Percentiles rank a stretch among this genome's conserved stretches.
Conservation (phyloP, 169 alveolate species). For the Ophryocystis elektroscirrha region DNA sequence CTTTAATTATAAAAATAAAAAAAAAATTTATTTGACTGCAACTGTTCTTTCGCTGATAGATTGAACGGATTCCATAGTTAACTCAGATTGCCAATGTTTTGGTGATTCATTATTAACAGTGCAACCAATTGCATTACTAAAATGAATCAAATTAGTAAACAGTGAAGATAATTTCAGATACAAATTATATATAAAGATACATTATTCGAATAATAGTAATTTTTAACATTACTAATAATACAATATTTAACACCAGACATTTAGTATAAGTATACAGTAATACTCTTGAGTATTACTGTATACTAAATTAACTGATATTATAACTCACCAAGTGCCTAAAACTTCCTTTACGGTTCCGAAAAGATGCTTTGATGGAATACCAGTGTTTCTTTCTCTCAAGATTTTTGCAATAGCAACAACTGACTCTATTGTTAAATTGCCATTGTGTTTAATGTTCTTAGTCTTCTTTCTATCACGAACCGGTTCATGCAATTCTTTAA, state of each 20-base stretch:
- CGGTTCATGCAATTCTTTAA: conserved; percentile 82
- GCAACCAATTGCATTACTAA: conserved; percentile 77
- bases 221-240: neutral
- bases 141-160: neutral
- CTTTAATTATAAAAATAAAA: no score
- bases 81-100: neutral
- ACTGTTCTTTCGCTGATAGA: no score
- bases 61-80: neutral
- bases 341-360: conserved; percentile 84
- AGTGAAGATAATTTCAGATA: neutral
- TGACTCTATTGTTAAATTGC: conserved; percentile 74
- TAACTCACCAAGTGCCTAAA: conserved; percentile 67
- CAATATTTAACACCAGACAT: neutral
- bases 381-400: conserved; percentile 49
- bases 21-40: no score
- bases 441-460: conserved; percentile 77
- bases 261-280: no score
- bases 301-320: neutral
- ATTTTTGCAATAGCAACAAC: conserved; percentile 65
- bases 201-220: neutral
- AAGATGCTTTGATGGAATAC: conserved; percentile 57
- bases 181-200: neutral
- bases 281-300: neutral
- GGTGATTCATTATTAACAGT: conserved; percentile 53
- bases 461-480: conserved; percentile 79